A percentile compares a stretch with the other conserved stretches of the same genome.
Evolutionary conservation across 2,329 filamentous ascomycete species (phyloP).

Genomic region (Penicillium corylophilum): DNA sequence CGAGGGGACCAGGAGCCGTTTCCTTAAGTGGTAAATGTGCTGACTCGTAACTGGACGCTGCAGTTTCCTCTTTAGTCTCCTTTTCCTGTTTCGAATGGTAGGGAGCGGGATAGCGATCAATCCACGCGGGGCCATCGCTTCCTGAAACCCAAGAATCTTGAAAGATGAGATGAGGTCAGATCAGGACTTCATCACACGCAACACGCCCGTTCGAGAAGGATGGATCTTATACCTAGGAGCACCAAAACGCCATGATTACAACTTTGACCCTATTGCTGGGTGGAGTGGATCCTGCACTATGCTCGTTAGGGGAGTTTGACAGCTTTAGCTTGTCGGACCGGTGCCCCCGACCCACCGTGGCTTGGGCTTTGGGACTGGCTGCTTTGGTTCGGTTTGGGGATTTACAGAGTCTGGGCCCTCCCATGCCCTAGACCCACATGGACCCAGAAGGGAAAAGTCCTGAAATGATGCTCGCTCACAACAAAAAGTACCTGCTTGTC

Average conservation of each 20-base stretch:
- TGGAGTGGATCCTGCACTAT: not conserved
- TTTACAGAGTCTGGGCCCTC: conserved; percentile 8
- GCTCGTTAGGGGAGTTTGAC: conserved; percentile 13
- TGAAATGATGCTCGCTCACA: not conserved
- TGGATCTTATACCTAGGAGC: conserved; percentile 3
- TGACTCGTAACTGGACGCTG: not conserved
- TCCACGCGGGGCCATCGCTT: conserved; percentile 7
- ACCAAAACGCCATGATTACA: conserved; percentile 15
- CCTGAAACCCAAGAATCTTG: conserved; percentile 13
- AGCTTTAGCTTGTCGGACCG: conserved; percentile 23
- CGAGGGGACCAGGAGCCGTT: not conserved
- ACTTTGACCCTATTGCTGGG: conserved; percentile 11
- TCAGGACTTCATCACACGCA: conserved; percentile 2
- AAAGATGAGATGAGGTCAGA: not conserved
- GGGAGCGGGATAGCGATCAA: not conserved
- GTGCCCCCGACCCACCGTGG: conserved; percentile 17
- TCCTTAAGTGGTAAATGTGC: not conserved
- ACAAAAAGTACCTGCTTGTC: not conserved
- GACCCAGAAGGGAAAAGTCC: not conserved
- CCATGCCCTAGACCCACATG: not conserved
- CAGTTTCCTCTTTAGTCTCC: not conserved
- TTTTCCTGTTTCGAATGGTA: not conserved
- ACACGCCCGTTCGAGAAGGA: not conserved
- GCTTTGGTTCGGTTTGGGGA: not conserved
- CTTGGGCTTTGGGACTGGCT: not conserved